Base-by-base conservation (phyloP, 2,329 filamentous ascomycete genomes). In the Trichoderma aggressivum region DNA sequence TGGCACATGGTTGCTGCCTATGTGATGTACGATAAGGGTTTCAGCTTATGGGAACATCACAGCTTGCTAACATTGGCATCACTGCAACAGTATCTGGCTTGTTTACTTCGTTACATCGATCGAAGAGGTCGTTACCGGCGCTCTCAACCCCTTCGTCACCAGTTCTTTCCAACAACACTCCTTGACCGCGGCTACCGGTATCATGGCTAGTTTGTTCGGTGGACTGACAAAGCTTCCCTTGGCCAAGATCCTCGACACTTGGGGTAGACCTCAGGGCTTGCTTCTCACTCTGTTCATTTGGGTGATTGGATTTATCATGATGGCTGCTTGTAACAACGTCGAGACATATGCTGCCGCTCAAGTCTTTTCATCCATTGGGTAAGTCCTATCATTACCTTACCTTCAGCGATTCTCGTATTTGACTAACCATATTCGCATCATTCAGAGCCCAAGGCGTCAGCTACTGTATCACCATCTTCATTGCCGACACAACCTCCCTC, bases 211-310 rank as follows among this genome's bases (percentile, higher is more conserved):
- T 72, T 80, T 88, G 39, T 86, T 90, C 59, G 81, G 82, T 76
- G 90, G 88, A 50, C 84, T 91, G n/a, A 84, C 87, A 70, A 90
- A 90, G 77, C 85, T 91, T 11, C 87, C 90, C 1, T 85, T 90
- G 74, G 89, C 90, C 67, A 92, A 92, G 78, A 82, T 91, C 21
- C 83, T 91, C 65, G 88, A 92, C 79, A 83, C 90, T 47, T 92
- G 88, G 83, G 90, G 90, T 70, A 88, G 90, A 47, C 86, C 89
- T 14, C 86, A 91, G 76, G 90, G 88, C 18, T 87, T 90, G 74
- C 78, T 85, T 26, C 71, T 90, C 43, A 87, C 87, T 75, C 80
- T 89, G 2, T 69, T 82, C 12, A 79, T 87, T 68, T 85, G 85
- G 76, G 82, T 86, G 7, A 59, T 86, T 61, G 84, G 84, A 24